These are phyloP conservation scores for Phyllosticta citrichinensis DNA, from an alignment of 2,329 filamentous ascomycete genomes.

Conservation along the genomic window DNA sequence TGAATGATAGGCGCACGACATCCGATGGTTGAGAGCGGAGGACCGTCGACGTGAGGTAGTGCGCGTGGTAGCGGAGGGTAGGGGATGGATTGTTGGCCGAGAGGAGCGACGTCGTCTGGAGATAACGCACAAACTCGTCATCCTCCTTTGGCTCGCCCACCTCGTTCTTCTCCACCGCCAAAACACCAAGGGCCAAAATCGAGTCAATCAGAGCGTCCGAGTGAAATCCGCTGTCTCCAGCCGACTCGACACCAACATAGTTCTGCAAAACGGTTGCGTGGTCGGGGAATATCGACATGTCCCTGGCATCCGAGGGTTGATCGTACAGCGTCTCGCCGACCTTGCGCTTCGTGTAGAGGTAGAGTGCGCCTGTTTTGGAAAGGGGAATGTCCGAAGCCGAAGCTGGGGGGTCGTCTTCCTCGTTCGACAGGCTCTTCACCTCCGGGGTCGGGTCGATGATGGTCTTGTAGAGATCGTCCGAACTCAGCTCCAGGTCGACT, in stretches of 20 bases:
- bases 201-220: constrained; percentile 46
- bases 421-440: constrained; percentile 33
- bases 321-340: constrained; percentile 41
- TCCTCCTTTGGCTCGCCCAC: constrained; percentile 39
- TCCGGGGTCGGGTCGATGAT: constrained; percentile 30
- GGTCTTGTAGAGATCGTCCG: constrained; percentile 38
- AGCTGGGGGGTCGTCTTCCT: constrained; percentile 46
- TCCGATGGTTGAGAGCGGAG: constrained; percentile 45
- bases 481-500: constrained; percentile 43
- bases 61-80: constrained; percentile 37
- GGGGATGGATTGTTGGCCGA: constrained; percentile 40
- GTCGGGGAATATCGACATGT: constrained; percentile 43
- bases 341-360: constrained; percentile 44
- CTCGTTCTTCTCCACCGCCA: constrained; percentile 37
- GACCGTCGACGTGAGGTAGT: constrained; percentile 39
- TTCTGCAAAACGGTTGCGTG: constrained; percentile 42
- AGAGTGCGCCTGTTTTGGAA: constrained; percentile 44
- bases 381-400: constrained; percentile 45
- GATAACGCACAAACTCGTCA: constrained; percentile 42
- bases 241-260: constrained; percentile 32
- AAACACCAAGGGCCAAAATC: constrained; percentile 41
- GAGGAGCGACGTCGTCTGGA: constrained; percentile 39
- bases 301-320: constrained; percentile 26
- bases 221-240: constrained; percentile 32
- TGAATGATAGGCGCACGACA: constrained; percentile 42